phyloP scores from a whole-genome alignment of 2,329 filamentous ascomycete species.

The Trichoderma gracile region DNA sequence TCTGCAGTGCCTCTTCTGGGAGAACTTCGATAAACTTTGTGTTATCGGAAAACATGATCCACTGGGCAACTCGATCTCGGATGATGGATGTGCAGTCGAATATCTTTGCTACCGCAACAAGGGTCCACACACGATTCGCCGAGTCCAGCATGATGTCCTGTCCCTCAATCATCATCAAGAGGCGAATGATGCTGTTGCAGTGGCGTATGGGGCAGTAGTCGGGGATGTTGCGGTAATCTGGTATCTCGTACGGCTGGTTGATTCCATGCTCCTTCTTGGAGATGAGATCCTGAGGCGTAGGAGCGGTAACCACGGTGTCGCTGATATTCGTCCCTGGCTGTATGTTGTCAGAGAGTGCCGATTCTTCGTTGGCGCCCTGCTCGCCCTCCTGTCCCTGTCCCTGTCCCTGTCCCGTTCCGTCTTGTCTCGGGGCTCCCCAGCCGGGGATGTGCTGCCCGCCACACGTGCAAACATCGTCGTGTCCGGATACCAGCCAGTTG shows the following conservation, averaged over 20 bases:
- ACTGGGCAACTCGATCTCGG: slow-evolving; percentile 54
- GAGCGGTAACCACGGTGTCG: slow-evolving; percentile 3
- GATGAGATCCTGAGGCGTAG: slow-evolving; percentile 22
- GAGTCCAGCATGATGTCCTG: slow-evolving; percentile 60
- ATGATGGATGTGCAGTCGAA: slow-evolving; percentile 53
- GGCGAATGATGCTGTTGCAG: slow-evolving; percentile 61
- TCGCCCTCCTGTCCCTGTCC: background rate
- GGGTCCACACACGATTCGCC: slow-evolving; percentile 65
- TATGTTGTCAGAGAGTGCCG: slow-evolving; percentile 11
- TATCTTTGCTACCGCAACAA: slow-evolving; percentile 62
- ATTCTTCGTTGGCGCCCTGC: background rate
- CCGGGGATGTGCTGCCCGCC: background rate
- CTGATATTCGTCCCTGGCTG: background rate
- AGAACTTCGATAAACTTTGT: slow-evolving; percentile 62
- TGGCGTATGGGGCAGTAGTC: slow-evolving; percentile 68
- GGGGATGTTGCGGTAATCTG: slow-evolving; percentile 42
- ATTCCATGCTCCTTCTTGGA: background rate
- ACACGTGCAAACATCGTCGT: slow-evolving; percentile 46
- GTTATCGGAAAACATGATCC: slow-evolving; percentile 60
- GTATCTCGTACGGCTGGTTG: slow-evolving; percentile 29
- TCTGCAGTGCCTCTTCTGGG: slow-evolving; percentile 60
- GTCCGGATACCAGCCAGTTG: slow-evolving; percentile 40
- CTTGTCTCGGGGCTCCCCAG: background rate
- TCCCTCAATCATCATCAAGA: slow-evolving; percentile 60
- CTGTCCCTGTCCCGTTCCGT: background rate